A percentile compares a stretch with the other conserved stretches of the same genome.
Conservation (phyloP, 2,329 filamentous ascomycete genomes). For the Podosphaera xanthii region DNA sequence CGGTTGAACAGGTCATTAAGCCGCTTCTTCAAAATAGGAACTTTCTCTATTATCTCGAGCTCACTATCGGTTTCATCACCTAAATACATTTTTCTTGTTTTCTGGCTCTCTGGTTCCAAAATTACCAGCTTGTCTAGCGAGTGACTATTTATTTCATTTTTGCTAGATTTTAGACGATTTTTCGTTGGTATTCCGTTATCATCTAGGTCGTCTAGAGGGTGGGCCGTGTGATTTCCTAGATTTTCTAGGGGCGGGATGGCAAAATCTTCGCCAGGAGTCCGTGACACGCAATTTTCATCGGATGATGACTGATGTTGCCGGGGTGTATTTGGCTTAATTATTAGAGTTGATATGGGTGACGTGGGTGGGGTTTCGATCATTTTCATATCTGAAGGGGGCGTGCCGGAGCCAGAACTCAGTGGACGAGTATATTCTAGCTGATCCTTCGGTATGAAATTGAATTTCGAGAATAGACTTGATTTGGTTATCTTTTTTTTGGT, state of each 20-base stretch:
- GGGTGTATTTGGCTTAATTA: not conserved
- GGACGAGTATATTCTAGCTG: constrained; percentile 15
- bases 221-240: no score
- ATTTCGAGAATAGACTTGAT: constrained; percentile 57
- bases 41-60: constrained; percentile 17
- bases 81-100: constrained; percentile 9
- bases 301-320: not conserved
- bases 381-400: constrained; percentile 26
- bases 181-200: not conserved
- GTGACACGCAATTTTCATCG: not conserved
- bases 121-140: not conserved
- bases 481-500: constrained; percentile 83
- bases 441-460: constrained; percentile 41
- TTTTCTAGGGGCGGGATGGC: not conserved
- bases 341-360: constrained; percentile 24
- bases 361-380: constrained; percentile 47
- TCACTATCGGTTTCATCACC: constrained; percentile 25
- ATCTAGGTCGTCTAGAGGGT: not conserved
- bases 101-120: constrained; percentile 16
- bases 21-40: constrained; percentile 21
- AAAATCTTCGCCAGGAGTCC: not conserved
- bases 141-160: constrained; percentile 4
- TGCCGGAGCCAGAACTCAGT: constrained; percentile 29
- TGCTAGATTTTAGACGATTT: not conserved
- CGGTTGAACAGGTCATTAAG: constrained; percentile 46